Base-by-base conservation (phyloP, 192 early-diverging fungal species). In the Geranomyces variabilis region DNA sequence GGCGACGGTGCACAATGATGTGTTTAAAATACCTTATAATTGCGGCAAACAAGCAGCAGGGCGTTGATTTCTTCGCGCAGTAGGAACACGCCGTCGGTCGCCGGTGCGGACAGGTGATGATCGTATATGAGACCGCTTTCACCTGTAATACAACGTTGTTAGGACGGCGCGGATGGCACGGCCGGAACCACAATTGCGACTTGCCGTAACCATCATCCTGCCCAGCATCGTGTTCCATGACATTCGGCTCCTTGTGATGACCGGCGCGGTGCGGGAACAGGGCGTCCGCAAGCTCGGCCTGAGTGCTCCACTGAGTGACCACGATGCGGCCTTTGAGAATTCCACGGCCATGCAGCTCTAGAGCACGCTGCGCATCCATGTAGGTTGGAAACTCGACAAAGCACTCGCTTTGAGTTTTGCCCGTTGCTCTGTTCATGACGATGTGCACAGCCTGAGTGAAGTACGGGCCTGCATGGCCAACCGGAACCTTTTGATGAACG, bases 41-140 rank as follows among this genome's bases (percentile, higher is more conserved):
- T 89, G 36, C 87, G 83, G 70, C 91, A 93, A 8, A 89, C 77
- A 0, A 87, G 77, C 13, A 93, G 73, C 4, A 93, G 59, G 0
- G 85, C 79, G 72, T 88, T 90, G 56, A 93, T 92, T 70, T 93
- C 90, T 29, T 92, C 88, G 28, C 91, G 75, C 2, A 84, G 82
- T 14, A 93, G 65, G 41, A 71, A 77, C 9, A 78, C 61, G 5
- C 66, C 61, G 21, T 61, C 70, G 19, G 21, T 60, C 1, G 58
- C 19, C 13, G 53, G 47, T 21, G 45, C 48, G 6, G 62, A 10
- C 31, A 24, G 28, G 19, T 46, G 24, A 13, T n/a, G 49, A 13
- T 51, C 64, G 34, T 66, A 65, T 19, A 74, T 51, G 7, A 65
- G 63, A 8, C 48, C 62, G 22, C 45, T 60, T 3, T 46, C 75